Percentiles rank a stretch among this genome's conserved stretches.
phyloP scores from a whole-genome alignment of 176 grass and related monocot genomes.

The Avena insularis region DNA sequence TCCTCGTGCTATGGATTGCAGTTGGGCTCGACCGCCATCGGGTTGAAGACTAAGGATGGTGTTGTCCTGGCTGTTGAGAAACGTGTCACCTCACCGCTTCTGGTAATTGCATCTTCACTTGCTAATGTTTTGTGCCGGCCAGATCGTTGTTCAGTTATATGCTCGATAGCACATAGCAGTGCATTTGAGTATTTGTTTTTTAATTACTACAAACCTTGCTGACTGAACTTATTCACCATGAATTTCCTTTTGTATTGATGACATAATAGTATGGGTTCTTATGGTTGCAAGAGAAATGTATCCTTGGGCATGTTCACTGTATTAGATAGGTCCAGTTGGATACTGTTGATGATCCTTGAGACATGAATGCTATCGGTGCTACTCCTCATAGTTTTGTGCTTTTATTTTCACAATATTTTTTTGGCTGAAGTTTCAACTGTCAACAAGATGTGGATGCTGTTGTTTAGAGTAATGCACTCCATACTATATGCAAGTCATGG shows the following conservation, averaged over 20 bases:
- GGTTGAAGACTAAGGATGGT: slow-evolving; percentile 92
- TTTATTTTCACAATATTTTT: neutral
- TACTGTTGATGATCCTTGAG: neutral
- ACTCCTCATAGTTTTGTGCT: neutral
- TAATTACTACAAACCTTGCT: neutral
- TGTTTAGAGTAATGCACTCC: neutral
- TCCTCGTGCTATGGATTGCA: slow-evolving; percentile 31
- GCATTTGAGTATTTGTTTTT: neutral
- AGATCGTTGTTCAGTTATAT: neutral
- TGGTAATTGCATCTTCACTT: slow-evolving; percentile 53
- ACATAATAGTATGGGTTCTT: neutral
- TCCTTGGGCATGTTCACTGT: neutral
- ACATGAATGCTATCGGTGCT: neutral
- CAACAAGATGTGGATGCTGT: neutral
- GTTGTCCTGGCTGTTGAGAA: slow-evolving; percentile 96
- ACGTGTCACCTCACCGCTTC: slow-evolving; percentile 87
- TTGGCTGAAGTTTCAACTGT: neutral
- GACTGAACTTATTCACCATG: neutral
- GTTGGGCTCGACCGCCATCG: slow-evolving; percentile 91
- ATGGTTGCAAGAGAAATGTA: neutral
- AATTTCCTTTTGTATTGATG: neutral
- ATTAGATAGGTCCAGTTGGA: neutral
- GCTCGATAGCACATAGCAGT: neutral
- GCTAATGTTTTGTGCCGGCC: neutral
- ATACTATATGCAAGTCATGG: neutral